Base-by-base conservation (phyloP, 2,329 filamentous ascomycete genomes). In the Helotiales sp. region DNA sequence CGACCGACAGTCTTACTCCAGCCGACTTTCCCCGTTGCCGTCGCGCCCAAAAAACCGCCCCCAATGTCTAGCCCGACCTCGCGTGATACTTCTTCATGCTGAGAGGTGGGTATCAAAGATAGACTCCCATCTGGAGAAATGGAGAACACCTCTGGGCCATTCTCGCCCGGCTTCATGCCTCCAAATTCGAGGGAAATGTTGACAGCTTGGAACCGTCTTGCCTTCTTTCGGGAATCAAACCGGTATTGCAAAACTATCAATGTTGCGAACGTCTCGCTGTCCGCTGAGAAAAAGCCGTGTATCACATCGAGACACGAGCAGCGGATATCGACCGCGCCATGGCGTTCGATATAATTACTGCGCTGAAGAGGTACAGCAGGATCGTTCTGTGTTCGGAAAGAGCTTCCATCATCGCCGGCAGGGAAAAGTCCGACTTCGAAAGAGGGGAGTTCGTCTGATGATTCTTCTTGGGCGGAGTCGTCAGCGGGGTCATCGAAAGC, bases 261-360 rank as follows among this genome's bases (percentile, higher is more conserved):
- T 1, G 75, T 76, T 7, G 70, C 71, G 40, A 57, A 69, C 0
- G 64, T 54, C 0, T 74, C 72, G 22, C 72, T 67, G 6, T 74
- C 70, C 1, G 68, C 61, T 13, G 54, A 61, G 49, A 74, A 64
- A 6, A 69, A 55, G 8, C 75, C 75, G 40, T 77, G 75, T 15
- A 75, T 68, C 17, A 77, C 61, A 26, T 77, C 74, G 17, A 72
- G 50, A 30, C 70, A 65, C 8, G 71, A 70, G 68, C 73, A 76
- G 6, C 71, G 71, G 24, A 76, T 70, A 45, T 74, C 72, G 37
- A 77, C 69, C 3, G 72, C 66, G 6, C 75, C 75, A 22, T 70
- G 69, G 0, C 75, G 72, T 49, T 74, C 65, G 7, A 70, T 65
- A 30, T 70, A 66, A 22, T 71, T 69, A 6, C 26, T 59, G 58